Conservation (phyloP, 257 asterid species). For the Catharanthus roseus region DNA sequence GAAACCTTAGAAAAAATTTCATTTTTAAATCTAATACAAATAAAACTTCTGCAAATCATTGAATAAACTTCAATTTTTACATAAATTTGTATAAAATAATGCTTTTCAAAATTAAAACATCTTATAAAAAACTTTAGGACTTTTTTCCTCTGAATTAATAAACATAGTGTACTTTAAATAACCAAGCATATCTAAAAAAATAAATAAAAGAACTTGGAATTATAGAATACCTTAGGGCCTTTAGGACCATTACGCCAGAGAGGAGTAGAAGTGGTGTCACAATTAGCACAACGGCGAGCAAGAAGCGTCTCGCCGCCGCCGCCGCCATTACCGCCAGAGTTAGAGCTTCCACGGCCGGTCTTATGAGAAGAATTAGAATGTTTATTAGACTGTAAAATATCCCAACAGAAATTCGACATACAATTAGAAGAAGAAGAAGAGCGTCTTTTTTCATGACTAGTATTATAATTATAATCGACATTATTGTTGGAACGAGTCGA, state of each 20-base stretch:
- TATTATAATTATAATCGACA: too few relatives aligned
- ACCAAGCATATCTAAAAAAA: neutral
- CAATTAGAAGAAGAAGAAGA: too few relatives aligned
- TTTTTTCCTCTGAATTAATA: too few relatives aligned
- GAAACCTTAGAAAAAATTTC: too few relatives aligned
- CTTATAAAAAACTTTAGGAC: too few relatives aligned
- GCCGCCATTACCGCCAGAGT: conserved; percentile 29
- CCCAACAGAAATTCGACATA: conserved; percentile 72
- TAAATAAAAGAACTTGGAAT: neutral
- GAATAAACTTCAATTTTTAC: too few relatives aligned
- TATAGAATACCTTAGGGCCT: conserved; percentile 20
- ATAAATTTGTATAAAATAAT: too few relatives aligned
- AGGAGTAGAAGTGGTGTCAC: conserved; percentile 95
- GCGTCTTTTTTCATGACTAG: conserved; percentile 41
- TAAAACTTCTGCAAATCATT: too few relatives aligned
- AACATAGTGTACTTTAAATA: too few relatives aligned
- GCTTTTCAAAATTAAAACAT: too few relatives aligned
- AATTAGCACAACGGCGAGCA: conserved; percentile 95
- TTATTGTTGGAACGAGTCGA: conserved; percentile 55
- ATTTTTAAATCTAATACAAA: too few relatives aligned
- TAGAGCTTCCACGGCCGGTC: conserved; percentile 31
- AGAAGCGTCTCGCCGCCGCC: conserved; percentile 38
- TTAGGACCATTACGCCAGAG: conserved; percentile 84
- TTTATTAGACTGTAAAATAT: conserved; percentile 51
- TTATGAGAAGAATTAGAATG: conserved; percentile 24